Evolutionary conservation across 108 stramenopile species (phyloP).

Genomic region (Nitzschia palea): DNA sequence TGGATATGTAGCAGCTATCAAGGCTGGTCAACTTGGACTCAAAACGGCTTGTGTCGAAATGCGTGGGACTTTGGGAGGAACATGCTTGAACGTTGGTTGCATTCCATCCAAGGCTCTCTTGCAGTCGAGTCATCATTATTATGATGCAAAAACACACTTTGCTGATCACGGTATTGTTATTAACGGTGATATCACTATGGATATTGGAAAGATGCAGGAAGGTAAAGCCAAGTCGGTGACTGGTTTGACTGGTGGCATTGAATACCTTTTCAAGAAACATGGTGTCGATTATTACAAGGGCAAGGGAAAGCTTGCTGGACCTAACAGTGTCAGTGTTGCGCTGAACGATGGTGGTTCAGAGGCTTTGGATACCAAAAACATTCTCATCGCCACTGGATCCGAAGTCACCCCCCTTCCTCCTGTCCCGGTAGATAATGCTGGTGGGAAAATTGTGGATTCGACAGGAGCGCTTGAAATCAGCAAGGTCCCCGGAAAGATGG

Average conservation of each 20-base stretch:
- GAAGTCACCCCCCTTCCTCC: slow-evolving; percentile 98
- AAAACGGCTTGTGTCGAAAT: slow-evolving; percentile 99
- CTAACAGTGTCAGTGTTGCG: slow-evolving; percentile 84
- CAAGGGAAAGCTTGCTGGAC: slow-evolving; percentile 83
- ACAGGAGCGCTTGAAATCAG: slow-evolving; percentile 96
- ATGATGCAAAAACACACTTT: slow-evolving; percentile 95
- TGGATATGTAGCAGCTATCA: slow-evolving; percentile 99
- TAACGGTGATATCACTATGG: slow-evolving; percentile 76
- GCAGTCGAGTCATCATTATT: slow-evolving; percentile 91
- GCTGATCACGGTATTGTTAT: slow-evolving; percentile 92
- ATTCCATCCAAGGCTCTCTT: slow-evolving; percentile 99
- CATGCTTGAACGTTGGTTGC: slow-evolving; percentile 99
- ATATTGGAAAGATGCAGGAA: slow-evolving; percentile 91
- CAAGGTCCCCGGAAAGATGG: slow-evolving; percentile 89
- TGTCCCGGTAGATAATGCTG: slow-evolving; percentile 97
- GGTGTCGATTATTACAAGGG: slow-evolving; percentile 98
- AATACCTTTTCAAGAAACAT: slow-evolving; percentile 98
- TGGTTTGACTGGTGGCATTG: slow-evolving; percentile 98
- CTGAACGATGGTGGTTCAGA: slow-evolving; percentile 83
- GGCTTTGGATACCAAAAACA: slow-evolving; percentile 91
- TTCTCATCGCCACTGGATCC: slow-evolving; percentile 97
- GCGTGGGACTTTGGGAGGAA: slow-evolving; percentile 91
- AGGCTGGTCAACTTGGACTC: slow-evolving; percentile 96
- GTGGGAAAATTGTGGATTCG: slow-evolving; percentile 95
- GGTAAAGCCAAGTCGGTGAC: slow-evolving; percentile 92